These are phyloP conservation scores for Podila clonocystis DNA, from an alignment of 192 early-diverging fungal genomes.

Conservation along the genomic window DNA sequence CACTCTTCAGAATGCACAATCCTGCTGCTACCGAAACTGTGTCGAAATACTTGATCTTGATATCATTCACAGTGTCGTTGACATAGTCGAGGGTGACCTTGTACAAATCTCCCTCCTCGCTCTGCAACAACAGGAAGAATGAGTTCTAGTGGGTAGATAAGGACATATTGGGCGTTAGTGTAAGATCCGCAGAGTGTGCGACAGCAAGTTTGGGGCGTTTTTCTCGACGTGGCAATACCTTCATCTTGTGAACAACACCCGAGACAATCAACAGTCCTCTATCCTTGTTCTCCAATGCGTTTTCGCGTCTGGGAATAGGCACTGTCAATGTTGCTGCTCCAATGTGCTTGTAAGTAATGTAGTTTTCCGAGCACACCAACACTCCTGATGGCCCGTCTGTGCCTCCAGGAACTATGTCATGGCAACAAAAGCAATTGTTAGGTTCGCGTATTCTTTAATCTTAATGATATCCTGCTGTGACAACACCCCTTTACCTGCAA, in stretches of 20 bases:
- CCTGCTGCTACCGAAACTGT: slow-evolving; percentile 84
- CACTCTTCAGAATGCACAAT: slow-evolving; percentile 89
- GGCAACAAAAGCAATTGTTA: not conserved
- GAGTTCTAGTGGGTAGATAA: slow-evolving; percentile 40
- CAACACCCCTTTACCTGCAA: slow-evolving; percentile 62
- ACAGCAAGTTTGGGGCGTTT: not conserved
- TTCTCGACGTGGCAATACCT: slow-evolving; percentile 51
- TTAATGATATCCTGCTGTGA: not conserved
- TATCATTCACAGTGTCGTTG: slow-evolving; percentile 64
- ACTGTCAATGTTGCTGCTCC: slow-evolving; percentile 69
- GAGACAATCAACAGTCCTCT: slow-evolving; percentile 84
- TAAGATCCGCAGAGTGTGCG: not conserved
- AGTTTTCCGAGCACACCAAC: slow-evolving; percentile 92
- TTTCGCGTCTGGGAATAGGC: slow-evolving; percentile 83
- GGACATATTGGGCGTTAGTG: not conserved
- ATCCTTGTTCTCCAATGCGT: slow-evolving; percentile 69
- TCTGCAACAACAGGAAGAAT: slow-evolving; percentile 93
- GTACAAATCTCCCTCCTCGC: slow-evolving; percentile 93
- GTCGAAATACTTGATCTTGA: slow-evolving; percentile 96
- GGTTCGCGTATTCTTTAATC: not conserved
- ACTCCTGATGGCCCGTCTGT: slow-evolving; percentile 97
- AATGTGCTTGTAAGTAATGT: slow-evolving; percentile 88
- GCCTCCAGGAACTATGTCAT: slow-evolving; percentile 77
- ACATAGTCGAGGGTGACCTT: slow-evolving; percentile 90
- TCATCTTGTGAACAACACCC: slow-evolving; percentile 91